A percentile compares a stretch with the other conserved stretches of the same genome.
phyloP scores from a whole-genome alignment of 1,284 basidiomycete genomes.

The Apiotrichum gracile region DNA sequence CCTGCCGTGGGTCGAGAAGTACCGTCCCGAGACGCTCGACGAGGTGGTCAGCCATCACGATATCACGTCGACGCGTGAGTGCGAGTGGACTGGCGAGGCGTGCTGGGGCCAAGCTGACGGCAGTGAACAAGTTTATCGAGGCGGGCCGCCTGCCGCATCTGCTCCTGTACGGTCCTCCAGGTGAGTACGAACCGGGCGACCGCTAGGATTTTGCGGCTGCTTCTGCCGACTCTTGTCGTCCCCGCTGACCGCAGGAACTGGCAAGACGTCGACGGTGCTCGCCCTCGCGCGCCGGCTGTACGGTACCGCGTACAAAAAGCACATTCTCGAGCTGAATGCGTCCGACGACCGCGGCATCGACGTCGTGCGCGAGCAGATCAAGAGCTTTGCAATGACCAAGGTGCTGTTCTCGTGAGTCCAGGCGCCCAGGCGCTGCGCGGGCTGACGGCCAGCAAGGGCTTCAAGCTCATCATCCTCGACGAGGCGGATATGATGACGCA shows the following conservation, averaged over 20 bases:
- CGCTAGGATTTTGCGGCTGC: no score
- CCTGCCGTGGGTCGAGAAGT: slow-evolving; percentile 76
- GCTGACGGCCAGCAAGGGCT: slow-evolving; percentile 62
- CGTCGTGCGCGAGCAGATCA: slow-evolving; percentile 96
- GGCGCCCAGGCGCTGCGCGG: neutral
- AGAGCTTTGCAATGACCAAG: slow-evolving; percentile 94
- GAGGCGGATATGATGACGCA: slow-evolving; percentile 99
- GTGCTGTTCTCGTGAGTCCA: slow-evolving; percentile 60
- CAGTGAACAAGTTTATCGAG: slow-evolving; percentile 94
- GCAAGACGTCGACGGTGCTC: slow-evolving; percentile 96
- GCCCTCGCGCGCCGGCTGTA: slow-evolving; percentile 93
- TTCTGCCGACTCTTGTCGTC: no score
- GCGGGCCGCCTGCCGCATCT: slow-evolving; percentile 92
- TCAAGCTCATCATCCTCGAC: slow-evolving; percentile 96
- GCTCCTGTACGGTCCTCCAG: slow-evolving; percentile 95
- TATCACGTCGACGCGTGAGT: slow-evolving; percentile 82
- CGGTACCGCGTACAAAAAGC: slow-evolving; percentile 69
- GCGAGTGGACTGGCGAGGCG: neutral
- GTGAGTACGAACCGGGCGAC: no score
- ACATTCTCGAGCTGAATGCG: slow-evolving; percentile 96
- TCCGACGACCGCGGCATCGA: slow-evolving; percentile 98
- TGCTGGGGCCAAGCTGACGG: neutral
- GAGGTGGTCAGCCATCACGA: slow-evolving; percentile 94
- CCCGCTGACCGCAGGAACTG: slow-evolving; percentile 56
- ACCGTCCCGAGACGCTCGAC: slow-evolving; percentile 75